These are phyloP conservation scores for Pythium guiyangense DNA, from an alignment of 352 stramenopile genomes.

Conservation along the genomic window DNA sequence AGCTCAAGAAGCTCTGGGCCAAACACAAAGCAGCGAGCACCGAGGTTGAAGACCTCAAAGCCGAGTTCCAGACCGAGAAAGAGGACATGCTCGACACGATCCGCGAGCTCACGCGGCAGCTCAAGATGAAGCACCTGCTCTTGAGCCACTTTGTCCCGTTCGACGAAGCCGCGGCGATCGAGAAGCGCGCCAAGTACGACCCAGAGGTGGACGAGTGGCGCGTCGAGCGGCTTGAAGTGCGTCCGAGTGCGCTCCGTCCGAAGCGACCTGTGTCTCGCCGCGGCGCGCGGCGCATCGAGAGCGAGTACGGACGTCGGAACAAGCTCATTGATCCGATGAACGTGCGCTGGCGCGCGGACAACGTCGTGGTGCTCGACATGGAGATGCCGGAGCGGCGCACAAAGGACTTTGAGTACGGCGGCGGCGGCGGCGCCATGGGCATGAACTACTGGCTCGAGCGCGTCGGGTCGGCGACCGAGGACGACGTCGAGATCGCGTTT, in stretches of 20 bases:
- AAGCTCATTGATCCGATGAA: constrained; percentile 86
- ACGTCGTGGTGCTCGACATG: constrained; percentile 89
- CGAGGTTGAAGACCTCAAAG: constrained; percentile 91
- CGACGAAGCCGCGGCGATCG: constrained; percentile 60
- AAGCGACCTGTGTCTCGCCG: no score
- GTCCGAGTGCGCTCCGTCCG: no score
- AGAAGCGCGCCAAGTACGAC: constrained; percentile 87
- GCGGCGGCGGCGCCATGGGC: constrained; percentile 19
- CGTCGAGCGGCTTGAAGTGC: constrained; percentile 63
- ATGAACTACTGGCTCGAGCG: no score
- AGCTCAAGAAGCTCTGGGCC: constrained; percentile 93
- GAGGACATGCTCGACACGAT: constrained; percentile 95
- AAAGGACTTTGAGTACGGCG: constrained; percentile 69
- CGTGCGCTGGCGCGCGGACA: constrained; percentile 84
- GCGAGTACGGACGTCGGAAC: constrained; percentile 85
- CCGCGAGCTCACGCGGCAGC: constrained; percentile 88
- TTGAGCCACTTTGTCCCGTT: constrained; percentile 86
- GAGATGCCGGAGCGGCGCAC: constrained; percentile 83
- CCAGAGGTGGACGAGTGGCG: constrained; percentile 88
- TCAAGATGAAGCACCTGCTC: constrained; percentile 95
- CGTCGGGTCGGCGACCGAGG: no score
- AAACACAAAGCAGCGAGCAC: constrained; percentile 90
- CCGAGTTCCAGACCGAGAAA: constrained; percentile 92
- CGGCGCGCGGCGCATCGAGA: no score
- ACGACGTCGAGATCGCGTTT: no score